Evolutionary conservation across 177 flowering plant species (phyloP).

Genomic region (Vitis hybrid): DNA sequence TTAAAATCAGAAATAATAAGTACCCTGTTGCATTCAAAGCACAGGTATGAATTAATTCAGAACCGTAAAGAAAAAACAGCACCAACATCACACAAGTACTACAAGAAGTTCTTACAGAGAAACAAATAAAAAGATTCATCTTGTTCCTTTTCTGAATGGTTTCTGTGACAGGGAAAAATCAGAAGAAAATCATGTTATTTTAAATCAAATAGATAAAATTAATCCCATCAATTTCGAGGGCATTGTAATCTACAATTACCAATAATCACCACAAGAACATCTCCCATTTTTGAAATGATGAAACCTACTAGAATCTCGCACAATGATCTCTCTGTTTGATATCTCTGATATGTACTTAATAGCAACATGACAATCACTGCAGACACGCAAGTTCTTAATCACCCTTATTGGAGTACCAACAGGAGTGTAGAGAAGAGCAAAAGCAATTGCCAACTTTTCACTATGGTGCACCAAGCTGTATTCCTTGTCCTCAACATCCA

Average conservation of each 20-base stretch:
- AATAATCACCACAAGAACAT: conserved; percentile 84
- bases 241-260: conserved; percentile 35
- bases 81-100: too few species aligned
- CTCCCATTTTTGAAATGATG: conserved; percentile 75
- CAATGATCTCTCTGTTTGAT: conserved; percentile 56
- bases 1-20: too few species aligned
- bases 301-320: conserved; percentile 75
- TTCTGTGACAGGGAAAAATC: too few species aligned
- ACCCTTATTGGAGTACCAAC: conserved; percentile 59
- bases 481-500: conserved; percentile 81
- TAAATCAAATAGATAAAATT: too few species aligned
- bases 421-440: conserved; percentile 63
- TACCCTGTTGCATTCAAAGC: too few species aligned
- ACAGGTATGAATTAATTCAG: too few species aligned
- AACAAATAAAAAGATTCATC: too few species aligned
- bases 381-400: conserved; percentile 85
- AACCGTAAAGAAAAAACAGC: too few species aligned
- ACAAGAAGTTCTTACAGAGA: too few species aligned
- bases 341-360: conserved; percentile 64
- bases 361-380: conserved; percentile 73
- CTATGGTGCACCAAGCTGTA: conserved; percentile 67
- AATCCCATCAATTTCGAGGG: too few species aligned
- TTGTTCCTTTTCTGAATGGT: too few species aligned
- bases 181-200: too few species aligned
- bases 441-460: conserved; percentile 79